phyloP scores from a whole-genome alignment of 2,329 filamentous ascomycete genomes.

The Monosporascus sp. region DNA sequence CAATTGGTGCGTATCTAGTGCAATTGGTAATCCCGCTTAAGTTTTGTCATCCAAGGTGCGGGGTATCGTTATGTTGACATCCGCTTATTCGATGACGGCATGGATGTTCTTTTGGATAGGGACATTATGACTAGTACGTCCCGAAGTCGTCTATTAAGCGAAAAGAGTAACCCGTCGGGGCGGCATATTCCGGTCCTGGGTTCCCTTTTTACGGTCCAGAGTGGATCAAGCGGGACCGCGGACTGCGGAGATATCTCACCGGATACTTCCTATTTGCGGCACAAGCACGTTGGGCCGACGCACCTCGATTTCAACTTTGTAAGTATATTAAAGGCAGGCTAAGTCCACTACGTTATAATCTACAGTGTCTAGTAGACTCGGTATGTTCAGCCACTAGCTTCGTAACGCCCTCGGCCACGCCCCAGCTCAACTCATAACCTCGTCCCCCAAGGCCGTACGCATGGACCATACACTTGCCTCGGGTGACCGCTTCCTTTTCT shows the following conservation, averaged over 20 bases:
- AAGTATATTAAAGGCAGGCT: background rate
- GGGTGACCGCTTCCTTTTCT: slow-evolving; percentile 39
- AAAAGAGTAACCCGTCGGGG: background rate
- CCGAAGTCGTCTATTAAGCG: background rate
- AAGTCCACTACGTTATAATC: background rate
- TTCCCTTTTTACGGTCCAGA: too few relatives aligned
- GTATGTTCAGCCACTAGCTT: slow-evolving; percentile 29
- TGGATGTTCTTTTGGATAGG: background rate
- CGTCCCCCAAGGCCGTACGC: slow-evolving; percentile 57
- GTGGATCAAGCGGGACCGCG: too few relatives aligned
- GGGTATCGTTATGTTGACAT: background rate
- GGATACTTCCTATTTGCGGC: too few relatives aligned
- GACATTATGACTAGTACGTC: too few relatives aligned
- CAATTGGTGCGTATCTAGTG: background rate
- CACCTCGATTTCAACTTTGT: too few relatives aligned
- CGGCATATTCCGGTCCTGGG: too few relatives aligned
- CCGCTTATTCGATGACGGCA: background rate
- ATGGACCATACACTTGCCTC: slow-evolving; percentile 37
- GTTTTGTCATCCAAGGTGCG: background rate
- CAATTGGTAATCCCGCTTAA: background rate
- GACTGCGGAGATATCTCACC: too few relatives aligned
- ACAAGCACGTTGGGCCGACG: too few relatives aligned
- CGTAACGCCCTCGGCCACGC: slow-evolving; percentile 47
- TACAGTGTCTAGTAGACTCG: background rate
- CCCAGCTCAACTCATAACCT: slow-evolving; percentile 59